These are phyloP conservation scores for Brassica rapa DNA, from an alignment of 345 rosid genomes.

Conservation along the genomic window DNA sequence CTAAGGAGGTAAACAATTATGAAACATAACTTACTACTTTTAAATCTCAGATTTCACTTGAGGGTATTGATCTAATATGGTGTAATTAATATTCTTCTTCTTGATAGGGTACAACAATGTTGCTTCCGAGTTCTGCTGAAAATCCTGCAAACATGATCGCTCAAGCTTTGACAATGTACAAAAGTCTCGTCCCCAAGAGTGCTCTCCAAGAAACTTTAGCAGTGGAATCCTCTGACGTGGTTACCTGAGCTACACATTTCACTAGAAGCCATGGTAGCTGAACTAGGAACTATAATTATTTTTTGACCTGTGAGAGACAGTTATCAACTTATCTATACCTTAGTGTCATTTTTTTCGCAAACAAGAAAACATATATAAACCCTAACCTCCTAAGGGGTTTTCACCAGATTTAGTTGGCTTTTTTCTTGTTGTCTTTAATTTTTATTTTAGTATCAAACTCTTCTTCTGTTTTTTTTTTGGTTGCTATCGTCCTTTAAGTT, in stretches of 20 bases:
- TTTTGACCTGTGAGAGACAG: background rate
- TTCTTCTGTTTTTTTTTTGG: background rate
- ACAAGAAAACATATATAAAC: background rate
- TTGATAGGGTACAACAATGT: conserved; percentile 77
- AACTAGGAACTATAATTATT: background rate
- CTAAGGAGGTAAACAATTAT: conserved; percentile 67
- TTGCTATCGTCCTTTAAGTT: background rate
- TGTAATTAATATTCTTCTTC: background rate
- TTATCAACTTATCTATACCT: background rate
- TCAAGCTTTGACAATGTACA: conserved; percentile 80
- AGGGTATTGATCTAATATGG: background rate
- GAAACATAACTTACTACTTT: background rate
- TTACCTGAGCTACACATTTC: background rate
- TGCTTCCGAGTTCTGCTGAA: conserved; percentile 72
- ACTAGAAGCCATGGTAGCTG: background rate
- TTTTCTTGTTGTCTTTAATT: background rate
- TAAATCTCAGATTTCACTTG: background rate
- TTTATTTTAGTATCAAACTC: background rate
- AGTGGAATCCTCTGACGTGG: conserved; percentile 15
- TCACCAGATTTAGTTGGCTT: background rate
- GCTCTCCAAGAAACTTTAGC: conserved; percentile 29
- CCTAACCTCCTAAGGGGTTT: background rate
- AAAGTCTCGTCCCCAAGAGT: conserved; percentile 52
- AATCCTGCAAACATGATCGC: conserved; percentile 77
- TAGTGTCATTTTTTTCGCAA: background rate